A percentile compares a stretch with the other conserved stretches of the same genome.
Conservation (phyloP, 1,284 basidiomycete genomes). For the Anthracocystis walkeri region DNA sequence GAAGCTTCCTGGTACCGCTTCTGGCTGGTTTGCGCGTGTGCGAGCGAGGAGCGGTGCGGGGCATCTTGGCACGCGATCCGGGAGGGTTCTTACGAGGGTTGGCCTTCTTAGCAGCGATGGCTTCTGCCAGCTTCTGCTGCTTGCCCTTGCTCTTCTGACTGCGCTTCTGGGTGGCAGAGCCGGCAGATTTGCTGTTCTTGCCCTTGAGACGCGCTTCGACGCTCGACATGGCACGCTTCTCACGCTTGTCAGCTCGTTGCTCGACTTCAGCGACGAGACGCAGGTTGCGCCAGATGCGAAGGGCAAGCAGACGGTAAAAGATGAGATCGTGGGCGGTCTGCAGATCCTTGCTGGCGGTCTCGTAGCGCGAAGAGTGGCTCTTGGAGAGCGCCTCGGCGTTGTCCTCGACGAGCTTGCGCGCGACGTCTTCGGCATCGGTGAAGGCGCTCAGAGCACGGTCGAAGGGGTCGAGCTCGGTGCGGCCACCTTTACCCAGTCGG, state of each 20-base stretch:
- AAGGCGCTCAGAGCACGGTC: slow-evolving; percentile 65
- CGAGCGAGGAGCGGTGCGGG: slow-evolving; percentile 21
- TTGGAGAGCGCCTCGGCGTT: slow-evolving; percentile 66
- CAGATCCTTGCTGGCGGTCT: slow-evolving; percentile 64
- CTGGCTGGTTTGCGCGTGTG: slow-evolving; percentile 47
- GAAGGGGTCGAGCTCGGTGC: slow-evolving; percentile 64
- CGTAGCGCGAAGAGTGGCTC: slow-evolving; percentile 64
- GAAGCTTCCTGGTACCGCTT: slow-evolving; percentile 55
- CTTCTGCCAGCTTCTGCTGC: slow-evolving; percentile 33
- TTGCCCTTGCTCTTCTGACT: slow-evolving; percentile 36
- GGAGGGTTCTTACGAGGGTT: slow-evolving; percentile 38
- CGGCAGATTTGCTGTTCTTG: slow-evolving; percentile 9
- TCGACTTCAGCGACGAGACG: slow-evolving; percentile 62
- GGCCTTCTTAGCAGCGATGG: slow-evolving; percentile 30
- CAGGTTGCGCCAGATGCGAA: slow-evolving; percentile 62
- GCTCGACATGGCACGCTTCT: slow-evolving; percentile 53
- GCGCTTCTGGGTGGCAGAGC: slow-evolving; percentile 23
- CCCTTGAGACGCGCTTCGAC: slow-evolving; percentile 47
- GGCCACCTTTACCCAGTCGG: slow-evolving; percentile 38
- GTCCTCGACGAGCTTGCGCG: slow-evolving; percentile 64
- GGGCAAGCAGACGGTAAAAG: slow-evolving; percentile 61
- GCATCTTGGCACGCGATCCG: slow-evolving; percentile 46
- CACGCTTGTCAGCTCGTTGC: slow-evolving; percentile 58
- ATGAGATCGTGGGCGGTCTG: slow-evolving; percentile 66
- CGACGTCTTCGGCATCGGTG: slow-evolving; percentile 63